phyloP scores from a whole-genome alignment of 129 eudicot genomes.

The Scalesia atractyloides region DNA sequence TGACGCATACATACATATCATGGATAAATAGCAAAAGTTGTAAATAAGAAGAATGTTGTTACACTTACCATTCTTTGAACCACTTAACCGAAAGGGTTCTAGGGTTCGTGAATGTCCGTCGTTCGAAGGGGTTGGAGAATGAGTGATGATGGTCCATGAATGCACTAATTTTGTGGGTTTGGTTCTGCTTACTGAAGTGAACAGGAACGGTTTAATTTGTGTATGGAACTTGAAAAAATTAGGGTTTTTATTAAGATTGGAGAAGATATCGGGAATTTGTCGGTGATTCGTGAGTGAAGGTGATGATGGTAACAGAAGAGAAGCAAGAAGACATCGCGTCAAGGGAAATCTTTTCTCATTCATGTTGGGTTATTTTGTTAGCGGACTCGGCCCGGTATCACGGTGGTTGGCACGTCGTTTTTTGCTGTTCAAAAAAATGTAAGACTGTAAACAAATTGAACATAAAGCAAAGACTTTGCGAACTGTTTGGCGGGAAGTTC shows the following conservation, averaged over 20 bases:
- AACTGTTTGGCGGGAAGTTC: too few species aligned
- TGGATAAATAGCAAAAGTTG: background rate
- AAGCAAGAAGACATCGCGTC: constrained; percentile 1
- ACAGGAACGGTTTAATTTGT: constrained; percentile 1
- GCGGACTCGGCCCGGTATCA: too few species aligned
- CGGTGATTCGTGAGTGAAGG: background rate
- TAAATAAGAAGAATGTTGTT: background rate
- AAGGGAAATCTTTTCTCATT: background rate
- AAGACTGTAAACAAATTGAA: too few species aligned
- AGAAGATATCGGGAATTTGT: background rate
- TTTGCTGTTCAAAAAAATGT: too few species aligned
- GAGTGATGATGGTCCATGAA: constrained; percentile 29
- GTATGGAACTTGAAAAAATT: background rate
- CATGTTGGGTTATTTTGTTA: too few species aligned
- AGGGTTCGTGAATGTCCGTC: constrained; percentile 15
- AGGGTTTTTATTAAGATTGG: constrained; percentile 22
- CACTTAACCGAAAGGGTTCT: constrained; percentile 30
- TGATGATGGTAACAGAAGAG: constrained; percentile 10
- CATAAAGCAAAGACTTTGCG: too few species aligned
- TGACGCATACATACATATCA: background rate
- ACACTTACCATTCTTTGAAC: constrained; percentile 31
- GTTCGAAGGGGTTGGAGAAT: constrained; percentile 23
- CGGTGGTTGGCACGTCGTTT: too few species aligned
- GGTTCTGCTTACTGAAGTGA: constrained; percentile 16
- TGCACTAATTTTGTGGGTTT: constrained; percentile 11